A percentile compares a stretch with the other conserved stretches of the same genome.
Evolutionary conservation across 169 alveolate genomes (phyloP).

Genomic region (Cryptosporidium sp.): DNA sequence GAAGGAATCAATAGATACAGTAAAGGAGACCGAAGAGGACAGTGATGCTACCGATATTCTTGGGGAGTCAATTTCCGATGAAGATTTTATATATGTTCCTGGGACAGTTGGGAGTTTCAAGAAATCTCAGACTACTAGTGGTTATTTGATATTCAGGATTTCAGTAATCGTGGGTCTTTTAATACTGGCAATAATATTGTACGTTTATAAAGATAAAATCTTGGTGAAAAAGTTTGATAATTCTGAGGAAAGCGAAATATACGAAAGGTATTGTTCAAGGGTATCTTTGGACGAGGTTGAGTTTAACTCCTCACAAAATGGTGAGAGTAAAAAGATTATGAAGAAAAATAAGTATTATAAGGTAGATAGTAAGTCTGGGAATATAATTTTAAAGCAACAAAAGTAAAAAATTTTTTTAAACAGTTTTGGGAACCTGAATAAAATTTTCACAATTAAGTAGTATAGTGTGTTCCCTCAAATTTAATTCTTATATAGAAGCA

Average conservation of each 20-base stretch:
- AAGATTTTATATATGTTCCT: constrained; percentile 58
- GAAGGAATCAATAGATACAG: constrained; percentile 24
- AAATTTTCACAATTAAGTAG: too few species aligned
- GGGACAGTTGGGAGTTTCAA: constrained; percentile 24
- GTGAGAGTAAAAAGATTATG: not conserved
- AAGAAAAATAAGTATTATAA: constrained; percentile 9
- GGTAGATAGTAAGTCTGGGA: constrained; percentile 48
- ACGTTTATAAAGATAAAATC: constrained; percentile 21
- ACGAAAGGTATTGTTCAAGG: constrained; percentile 61
- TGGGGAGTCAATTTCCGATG: constrained; percentile 57
- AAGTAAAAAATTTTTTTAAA: not conserved
- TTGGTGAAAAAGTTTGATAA: not conserved
- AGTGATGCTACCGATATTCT: constrained; percentile 37
- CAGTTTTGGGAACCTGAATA: not conserved
- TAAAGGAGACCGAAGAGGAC: constrained; percentile 24
- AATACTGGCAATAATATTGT: constrained; percentile 28
- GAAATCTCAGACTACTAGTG: not conserved
- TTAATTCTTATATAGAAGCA: not conserved
- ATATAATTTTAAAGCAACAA: constrained; percentile 28
- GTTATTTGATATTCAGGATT: constrained; percentile 9
- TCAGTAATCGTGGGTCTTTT: constrained; percentile 28
- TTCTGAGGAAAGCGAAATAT: constrained; percentile 1
- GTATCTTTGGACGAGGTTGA: constrained; percentile 59
- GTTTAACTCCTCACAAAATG: constrained; percentile 13
- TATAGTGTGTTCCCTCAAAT: too few species aligned